Evolutionary conservation across 2,329 filamentous ascomycete species (phyloP), one percentile per base, ranked within the genome.

Genomic region (Lasiodiplodia sp.): DNA sequence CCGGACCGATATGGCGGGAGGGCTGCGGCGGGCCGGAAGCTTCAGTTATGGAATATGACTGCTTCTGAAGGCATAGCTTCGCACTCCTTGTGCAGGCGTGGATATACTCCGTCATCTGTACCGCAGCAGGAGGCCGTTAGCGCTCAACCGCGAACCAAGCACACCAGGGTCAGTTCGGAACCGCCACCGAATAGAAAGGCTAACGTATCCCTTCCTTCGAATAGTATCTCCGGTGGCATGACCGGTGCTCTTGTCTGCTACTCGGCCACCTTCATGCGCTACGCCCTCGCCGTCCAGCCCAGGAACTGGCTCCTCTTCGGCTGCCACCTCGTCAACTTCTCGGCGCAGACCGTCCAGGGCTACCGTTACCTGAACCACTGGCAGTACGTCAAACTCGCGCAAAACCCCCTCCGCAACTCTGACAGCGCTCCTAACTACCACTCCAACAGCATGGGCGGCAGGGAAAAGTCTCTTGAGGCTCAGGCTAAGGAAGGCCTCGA

Each of bases 241-340:
- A 91, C 88, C 68, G 82, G 79, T 73, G 86, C 88, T 56, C 83
- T 91, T 34, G 81, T 84, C 72, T 76, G 87, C 77, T 91, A 91
- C 83, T 86, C 86, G 28, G 86, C 78, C 57, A 87, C 86, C 69
- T 91, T 91, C 82, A 89, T 89, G 87, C 88, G 88, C 77, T 91
- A 90, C 81, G 81, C 88, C 69, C 77, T 91, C 71, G 88, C 88
- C 70, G 87, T 91, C 68, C 82, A 82, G 18, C 88, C 88, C 51
- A 83, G 83, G 75, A 91, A 91, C 82, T 90, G 89, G 82, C 87
- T 91, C 71, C 86, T 91, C 68, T 90, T 91, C 78, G 88, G 86
- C 72, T 90, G 88, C 82, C 88, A 91, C 79, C 80, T 87, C 70
- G 84, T 89, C 80, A 91, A 91, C 81, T 90, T 88, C 79, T 80